Conservation (phyloP, 345 rosid species). For the Eucalyptus erythrocorys region DNA sequence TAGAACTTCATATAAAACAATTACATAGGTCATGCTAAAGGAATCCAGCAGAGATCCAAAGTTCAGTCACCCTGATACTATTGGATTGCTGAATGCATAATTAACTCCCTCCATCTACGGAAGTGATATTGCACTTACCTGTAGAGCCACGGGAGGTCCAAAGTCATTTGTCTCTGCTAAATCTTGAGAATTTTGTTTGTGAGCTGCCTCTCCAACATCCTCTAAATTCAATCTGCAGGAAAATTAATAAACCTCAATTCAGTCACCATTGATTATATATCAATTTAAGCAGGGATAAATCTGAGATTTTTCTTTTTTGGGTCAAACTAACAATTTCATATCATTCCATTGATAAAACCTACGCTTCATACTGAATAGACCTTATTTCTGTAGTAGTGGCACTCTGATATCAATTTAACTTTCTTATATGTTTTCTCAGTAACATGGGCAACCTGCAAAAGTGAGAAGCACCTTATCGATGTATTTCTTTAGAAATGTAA, state of each 20-base stretch:
- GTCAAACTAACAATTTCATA: background rate
- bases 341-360: background rate
- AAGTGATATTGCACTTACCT: slow-evolving; percentile 22
- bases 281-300: background rate
- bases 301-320: background rate
- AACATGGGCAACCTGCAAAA: background rate
- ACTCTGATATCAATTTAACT: background rate
- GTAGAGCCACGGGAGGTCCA: slow-evolving; percentile 13
- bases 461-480: background rate
- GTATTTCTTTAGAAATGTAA: background rate
- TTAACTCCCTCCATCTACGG: background rate
- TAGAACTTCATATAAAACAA: background rate
- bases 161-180: slow-evolving; percentile 6
- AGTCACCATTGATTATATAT: background rate
- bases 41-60: background rate
- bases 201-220: slow-evolving; percentile 15
- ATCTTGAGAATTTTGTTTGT: slow-evolving; percentile 7
- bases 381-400: background rate
- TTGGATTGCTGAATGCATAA: background rate
- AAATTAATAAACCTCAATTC: background rate
- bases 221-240: slow-evolving; percentile 43
- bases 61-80: background rate
- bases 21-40: background rate
- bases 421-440: background rate
- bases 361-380: background rate